Evolutionary conservation across 768 basidiomycete species (phyloP).

Genomic region (Scleroderma bovista): DNA sequence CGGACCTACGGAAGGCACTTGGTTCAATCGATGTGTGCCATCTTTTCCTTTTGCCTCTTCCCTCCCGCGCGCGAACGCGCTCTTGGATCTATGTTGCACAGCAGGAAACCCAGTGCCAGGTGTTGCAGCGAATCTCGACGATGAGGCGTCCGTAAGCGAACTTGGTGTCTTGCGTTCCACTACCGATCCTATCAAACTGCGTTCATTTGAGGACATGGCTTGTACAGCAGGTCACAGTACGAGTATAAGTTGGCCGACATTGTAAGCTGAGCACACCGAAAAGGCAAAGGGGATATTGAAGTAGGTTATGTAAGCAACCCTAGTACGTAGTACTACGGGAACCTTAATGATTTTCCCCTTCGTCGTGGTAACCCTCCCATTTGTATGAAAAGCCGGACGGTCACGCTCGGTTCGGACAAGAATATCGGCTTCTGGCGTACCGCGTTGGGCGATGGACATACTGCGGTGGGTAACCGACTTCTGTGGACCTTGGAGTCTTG

Average conservation of each 20-base stretch:
- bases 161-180: conserved; percentile 35
- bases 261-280: not conserved
- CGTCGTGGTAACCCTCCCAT: too few relatives aligned
- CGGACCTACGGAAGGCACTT: conserved; percentile 28
- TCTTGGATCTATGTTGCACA: conserved; percentile 59
- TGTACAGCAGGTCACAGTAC: not conserved
- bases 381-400: too few relatives aligned
- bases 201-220: conserved; percentile 20
- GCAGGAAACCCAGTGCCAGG: conserved; percentile 52
- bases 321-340: too few relatives aligned
- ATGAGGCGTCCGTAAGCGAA: conserved; percentile 15
- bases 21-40: conserved; percentile 10
- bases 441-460: too few relatives aligned
- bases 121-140: conserved; percentile 13
- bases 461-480: too few relatives aligned
- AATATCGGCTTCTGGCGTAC: too few relatives aligned
- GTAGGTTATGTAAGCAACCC: not conserved
- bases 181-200: conserved; percentile 39
- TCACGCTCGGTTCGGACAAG: too few relatives aligned
- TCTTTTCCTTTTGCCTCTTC: conserved; percentile 28
- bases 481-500: too few relatives aligned
- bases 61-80: conserved; percentile 50
- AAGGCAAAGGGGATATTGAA: not conserved
- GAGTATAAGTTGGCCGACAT: not conserved
- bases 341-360: too few relatives aligned